A percentile compares a stretch with the other conserved stretches of the same genome.
phyloP scores from a whole-genome alignment of 192 early-diverging fungal species.

The Backusella liffmaniae region DNA sequence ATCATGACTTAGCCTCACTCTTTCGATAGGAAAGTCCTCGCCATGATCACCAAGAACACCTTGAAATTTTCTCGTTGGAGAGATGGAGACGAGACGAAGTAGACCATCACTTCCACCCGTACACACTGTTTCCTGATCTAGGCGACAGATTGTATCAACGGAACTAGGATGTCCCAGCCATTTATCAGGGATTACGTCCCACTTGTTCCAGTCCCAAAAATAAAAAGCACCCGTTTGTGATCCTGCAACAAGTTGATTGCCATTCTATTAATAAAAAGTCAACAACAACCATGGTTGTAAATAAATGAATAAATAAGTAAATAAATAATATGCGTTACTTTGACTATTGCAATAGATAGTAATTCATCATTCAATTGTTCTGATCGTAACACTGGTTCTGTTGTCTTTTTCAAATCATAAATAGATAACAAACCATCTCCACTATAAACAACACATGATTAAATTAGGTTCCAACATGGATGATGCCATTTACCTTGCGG shows the following conservation, averaged over 20 bases:
- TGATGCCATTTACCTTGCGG: slow-evolving; percentile 51
- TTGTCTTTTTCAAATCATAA: slow-evolving; percentile 82
- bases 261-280: slow-evolving; percentile 49
- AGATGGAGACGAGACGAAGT: slow-evolving; percentile 73
- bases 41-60: slow-evolving; percentile 86
- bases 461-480: not conserved
- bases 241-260: slow-evolving; percentile 84
- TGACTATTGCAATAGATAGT: slow-evolving; percentile 74
- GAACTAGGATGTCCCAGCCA: slow-evolving; percentile 92
- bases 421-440: slow-evolving; percentile 90
- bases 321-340: slow-evolving; percentile 33
- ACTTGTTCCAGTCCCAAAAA: slow-evolving; percentile 85
- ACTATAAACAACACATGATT: slow-evolving; percentile 35
- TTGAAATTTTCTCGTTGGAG: slow-evolving; percentile 86
- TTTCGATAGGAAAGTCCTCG: slow-evolving; percentile 87
- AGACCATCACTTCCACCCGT: slow-evolving; percentile 96
- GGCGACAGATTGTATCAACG: slow-evolving; percentile 83
- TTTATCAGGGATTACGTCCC: slow-evolving; percentile 85
- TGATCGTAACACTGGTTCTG: slow-evolving; percentile 73
- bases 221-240: slow-evolving; percentile 87
- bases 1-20: slow-evolving; percentile 67
- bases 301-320: not conserved
- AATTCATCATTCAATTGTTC: slow-evolving; percentile 95
- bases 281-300: not conserved
- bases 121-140: slow-evolving; percentile 79